Conservation (phyloP, 495 filamentous ascomycete species). For the Lasiosphaeriaceae sp. region DNA sequence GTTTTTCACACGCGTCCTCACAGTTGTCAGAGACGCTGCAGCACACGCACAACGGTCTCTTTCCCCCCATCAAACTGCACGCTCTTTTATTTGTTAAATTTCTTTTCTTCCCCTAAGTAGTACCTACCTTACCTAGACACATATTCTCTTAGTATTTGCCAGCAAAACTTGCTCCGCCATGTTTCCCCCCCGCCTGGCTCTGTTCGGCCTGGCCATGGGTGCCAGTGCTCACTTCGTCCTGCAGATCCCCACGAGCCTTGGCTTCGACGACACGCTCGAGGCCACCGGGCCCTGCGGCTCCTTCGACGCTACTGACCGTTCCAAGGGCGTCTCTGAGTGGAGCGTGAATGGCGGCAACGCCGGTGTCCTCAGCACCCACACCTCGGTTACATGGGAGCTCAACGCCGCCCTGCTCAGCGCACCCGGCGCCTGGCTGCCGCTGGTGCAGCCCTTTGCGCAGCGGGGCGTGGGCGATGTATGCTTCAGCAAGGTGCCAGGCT, state of each 20-base stretch:
- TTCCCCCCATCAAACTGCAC: background rate
- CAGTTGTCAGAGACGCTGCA: background rate
- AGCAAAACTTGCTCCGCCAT: background rate
- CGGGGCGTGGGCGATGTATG: constrained; percentile 23
- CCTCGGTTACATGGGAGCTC: constrained; percentile 18
- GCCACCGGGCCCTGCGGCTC: constrained; percentile 4
- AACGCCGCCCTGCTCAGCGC: constrained; percentile 18
- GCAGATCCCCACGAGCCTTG: constrained; percentile 8
- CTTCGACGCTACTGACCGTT: constrained; percentile 14
- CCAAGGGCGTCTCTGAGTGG: constrained; percentile 16
- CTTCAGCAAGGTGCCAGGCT: constrained; percentile 12
- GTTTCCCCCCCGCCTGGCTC: background rate
- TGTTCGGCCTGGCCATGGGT: background rate
- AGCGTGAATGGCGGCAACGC: constrained; percentile 20
- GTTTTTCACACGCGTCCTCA: background rate
- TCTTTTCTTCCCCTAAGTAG: background rate
- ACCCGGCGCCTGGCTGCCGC: constrained; percentile 14
- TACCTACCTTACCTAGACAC: too few relatives aligned
- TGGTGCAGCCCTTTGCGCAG: constrained; percentile 16
- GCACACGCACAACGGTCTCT: background rate
- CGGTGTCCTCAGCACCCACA: constrained; percentile 17
- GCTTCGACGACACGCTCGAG: constrained; percentile 8
- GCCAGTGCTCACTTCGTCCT: constrained; percentile 9
- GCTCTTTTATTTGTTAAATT: background rate
- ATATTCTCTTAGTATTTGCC: too few relatives aligned